These are phyloP conservation scores for Vitis cinerea DNA, from an alignment of 164 flowering plant genomes.

Conservation along the genomic window DNA sequence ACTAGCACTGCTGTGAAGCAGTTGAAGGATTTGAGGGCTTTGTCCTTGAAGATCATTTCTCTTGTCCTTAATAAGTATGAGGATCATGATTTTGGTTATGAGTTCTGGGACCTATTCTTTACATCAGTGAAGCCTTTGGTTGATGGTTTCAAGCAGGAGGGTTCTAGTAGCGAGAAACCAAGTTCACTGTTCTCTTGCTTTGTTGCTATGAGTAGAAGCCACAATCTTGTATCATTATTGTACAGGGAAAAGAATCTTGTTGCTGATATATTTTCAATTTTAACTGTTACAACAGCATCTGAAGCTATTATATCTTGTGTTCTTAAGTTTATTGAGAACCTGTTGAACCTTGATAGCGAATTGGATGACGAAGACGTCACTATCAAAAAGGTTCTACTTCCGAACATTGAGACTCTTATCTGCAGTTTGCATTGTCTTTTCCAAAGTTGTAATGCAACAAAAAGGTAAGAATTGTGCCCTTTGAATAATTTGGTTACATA, in stretches of 20 bases:
- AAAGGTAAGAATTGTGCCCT: conserved; percentile 45
- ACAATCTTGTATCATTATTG: conserved; percentile 59
- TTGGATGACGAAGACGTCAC: conserved; percentile 34
- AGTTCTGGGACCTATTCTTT: conserved; percentile 86
- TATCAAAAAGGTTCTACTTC: conserved; percentile 39
- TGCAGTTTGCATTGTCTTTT: conserved; percentile 59
- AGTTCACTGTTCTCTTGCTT: conserved; percentile 91
- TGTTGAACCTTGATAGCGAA: conserved; percentile 60
- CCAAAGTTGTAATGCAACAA: conserved; percentile 30
- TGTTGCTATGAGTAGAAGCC: conserved; percentile 82
- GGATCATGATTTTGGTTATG: conserved; percentile 57
- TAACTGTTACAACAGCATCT: conserved; percentile 63
- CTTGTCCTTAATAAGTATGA: conserved; percentile 66
- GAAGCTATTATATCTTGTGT: conserved; percentile 58
- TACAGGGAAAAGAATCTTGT: conserved; percentile 56
- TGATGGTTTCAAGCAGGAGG: conserved; percentile 76
- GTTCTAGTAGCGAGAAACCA: conserved; percentile 86
- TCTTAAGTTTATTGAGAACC: conserved; percentile 73
- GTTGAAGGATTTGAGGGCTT: conserved; percentile 73
- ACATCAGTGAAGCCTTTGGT: conserved; percentile 61
- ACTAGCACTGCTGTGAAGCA: conserved; percentile 47
- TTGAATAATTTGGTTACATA: not conserved
- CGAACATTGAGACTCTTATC: conserved; percentile 58
- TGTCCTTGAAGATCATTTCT: conserved; percentile 75
- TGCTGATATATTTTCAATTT: conserved; percentile 76